Evolutionary conservation across 441 rosid genomes (phyloP).

Genomic region (Adansonia grandidieri): DNA sequence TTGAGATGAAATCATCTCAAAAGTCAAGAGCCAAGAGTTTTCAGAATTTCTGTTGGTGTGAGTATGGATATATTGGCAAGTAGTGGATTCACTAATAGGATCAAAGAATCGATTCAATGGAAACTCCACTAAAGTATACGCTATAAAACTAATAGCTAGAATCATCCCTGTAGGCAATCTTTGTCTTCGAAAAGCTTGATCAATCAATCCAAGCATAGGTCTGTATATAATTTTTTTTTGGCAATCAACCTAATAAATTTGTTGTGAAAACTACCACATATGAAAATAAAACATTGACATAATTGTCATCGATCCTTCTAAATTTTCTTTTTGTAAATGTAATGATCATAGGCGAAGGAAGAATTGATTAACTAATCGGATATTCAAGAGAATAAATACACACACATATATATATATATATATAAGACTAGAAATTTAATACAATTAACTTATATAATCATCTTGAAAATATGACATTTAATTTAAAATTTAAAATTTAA

Average conservation of each 20-base stretch:
- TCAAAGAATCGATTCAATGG: neutral
- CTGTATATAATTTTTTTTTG: neutral
- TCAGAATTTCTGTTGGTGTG: neutral
- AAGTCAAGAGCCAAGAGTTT: neutral
- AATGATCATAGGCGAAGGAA: no score
- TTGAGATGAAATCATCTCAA: neutral
- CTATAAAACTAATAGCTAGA: slow-evolving; percentile 12
- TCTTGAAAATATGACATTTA: no score
- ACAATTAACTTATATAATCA: no score
- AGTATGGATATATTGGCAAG: neutral
- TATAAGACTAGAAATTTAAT: no score
- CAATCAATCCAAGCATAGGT: neutral
- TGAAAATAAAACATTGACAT: neutral
- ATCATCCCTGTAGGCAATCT: neutral
- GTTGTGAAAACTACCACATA: slow-evolving; percentile 20
- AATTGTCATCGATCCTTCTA: neutral
- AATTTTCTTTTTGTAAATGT: neutral
- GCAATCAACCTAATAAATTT: slow-evolving; percentile 18
- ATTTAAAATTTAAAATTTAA: no score
- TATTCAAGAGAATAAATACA: no score
- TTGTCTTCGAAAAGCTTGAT: neutral
- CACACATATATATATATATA: no score
- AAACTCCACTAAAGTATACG: slow-evolving; percentile 14
- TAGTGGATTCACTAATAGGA: neutral
- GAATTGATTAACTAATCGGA: no score